Evolutionary conservation across 2,329 filamentous ascomycete species (phyloP).

Genomic region (Cadophora luteo-olivacea): DNA sequence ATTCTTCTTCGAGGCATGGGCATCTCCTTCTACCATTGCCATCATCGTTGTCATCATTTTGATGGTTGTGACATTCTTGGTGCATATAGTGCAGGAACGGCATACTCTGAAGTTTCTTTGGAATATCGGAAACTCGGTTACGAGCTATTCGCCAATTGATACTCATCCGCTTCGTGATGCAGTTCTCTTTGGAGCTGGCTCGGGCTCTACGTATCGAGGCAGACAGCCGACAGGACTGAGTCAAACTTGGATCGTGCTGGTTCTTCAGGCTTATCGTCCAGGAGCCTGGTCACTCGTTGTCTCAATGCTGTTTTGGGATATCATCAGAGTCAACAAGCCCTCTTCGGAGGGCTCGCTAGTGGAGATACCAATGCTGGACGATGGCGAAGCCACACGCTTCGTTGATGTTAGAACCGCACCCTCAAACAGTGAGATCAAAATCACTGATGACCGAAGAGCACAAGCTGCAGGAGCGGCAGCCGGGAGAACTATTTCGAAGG

Average conservation of each 20-base stretch:
- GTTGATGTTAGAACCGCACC: not conserved
- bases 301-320: not conserved
- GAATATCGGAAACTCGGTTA: not conserved
- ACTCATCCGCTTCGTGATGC: not conserved
- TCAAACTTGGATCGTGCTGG: not conserved
- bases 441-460: no score
- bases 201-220: not conserved
- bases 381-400: not conserved
- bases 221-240: not conserved
- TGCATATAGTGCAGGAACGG: not conserved
- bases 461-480: no score
- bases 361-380: not conserved
- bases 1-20: not conserved
- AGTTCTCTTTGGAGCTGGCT: not conserved
- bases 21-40: not conserved
- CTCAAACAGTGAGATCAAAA: not conserved
- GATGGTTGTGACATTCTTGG: not conserved
- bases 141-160: not conserved
- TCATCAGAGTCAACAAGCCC: not conserved
- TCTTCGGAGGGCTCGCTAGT: no score
- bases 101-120: not conserved
- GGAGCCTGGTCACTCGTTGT: not conserved
- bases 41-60: not conserved
- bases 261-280: not conserved
- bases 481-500: no score